Conservation (phyloP, 768 basidiomycete species). For the Daedalea quercina region DNA sequence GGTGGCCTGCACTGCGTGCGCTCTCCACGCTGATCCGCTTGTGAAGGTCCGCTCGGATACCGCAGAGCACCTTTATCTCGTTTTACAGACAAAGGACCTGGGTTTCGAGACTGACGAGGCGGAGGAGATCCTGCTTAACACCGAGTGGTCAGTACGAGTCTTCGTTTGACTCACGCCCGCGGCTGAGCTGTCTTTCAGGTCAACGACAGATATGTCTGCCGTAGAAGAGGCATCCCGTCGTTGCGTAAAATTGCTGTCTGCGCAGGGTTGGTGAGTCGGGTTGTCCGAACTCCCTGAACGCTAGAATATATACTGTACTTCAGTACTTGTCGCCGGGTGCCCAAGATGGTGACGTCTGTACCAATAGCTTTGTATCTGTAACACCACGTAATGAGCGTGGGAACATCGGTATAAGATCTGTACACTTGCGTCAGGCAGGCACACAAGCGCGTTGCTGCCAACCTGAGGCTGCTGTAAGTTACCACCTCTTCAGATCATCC, state of each 20-base stretch:
- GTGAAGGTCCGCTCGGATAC: constrained; percentile 70
- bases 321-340: too few species aligned
- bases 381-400: constrained; percentile 3
- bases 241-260: constrained; percentile 33
- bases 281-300: too few species aligned
- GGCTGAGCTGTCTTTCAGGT: constrained; percentile 31
- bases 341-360: too few species aligned
- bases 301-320: too few species aligned
- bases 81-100: constrained; percentile 64
- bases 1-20: constrained; percentile 18
- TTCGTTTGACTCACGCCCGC: too few species aligned
- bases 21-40: constrained; percentile 5
- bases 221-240: constrained; percentile 36
- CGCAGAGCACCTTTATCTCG: constrained; percentile 78
- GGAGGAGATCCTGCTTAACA: constrained; percentile 70
- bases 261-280: neutral
- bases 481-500: constrained; percentile 5
- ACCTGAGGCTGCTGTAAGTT: too few species aligned
- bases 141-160: constrained; percentile 60
- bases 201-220: constrained; percentile 32
- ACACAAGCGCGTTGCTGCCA: neutral
- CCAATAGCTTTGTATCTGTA: neutral
- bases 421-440: neutral
- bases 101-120: constrained; percentile 57
- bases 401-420: constrained; percentile 9